These are phyloP conservation scores for Candida fluviatilis DNA, from an alignment of 805 yeast genomes.

Conservation along the genomic window DNA sequence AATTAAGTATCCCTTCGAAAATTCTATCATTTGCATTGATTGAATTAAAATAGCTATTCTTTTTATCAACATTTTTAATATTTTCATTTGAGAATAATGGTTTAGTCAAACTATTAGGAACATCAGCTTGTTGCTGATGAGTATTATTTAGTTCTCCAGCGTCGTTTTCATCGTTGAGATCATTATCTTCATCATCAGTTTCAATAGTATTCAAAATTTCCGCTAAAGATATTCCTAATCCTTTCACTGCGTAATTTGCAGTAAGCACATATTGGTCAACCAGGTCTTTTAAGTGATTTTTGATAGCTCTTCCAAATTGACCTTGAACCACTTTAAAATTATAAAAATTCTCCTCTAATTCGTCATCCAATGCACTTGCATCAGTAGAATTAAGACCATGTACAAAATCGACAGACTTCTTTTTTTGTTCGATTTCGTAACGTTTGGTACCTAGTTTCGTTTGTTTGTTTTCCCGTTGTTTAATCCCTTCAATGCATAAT, in stretches of 20 bases:
- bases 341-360: slow-evolving; percentile 47
- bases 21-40: neutral
- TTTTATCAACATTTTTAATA: neutral
- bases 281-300: slow-evolving; percentile 37
- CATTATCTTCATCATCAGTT: neutral
- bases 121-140: neutral
- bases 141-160: neutral
- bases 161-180: neutral
- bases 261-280: slow-evolving; percentile 6
- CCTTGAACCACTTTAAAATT: slow-evolving; percentile 50
- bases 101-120: neutral
- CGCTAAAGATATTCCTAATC: neutral
- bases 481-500: slow-evolving; percentile 41
- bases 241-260: slow-evolving; percentile 4
- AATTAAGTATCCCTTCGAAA: neutral
- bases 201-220: slow-evolving; percentile 1
- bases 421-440: slow-evolving; percentile 8
- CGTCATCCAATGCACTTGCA: slow-evolving; percentile 44
- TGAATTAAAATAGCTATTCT: neutral
- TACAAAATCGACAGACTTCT: slow-evolving; percentile 7
- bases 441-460: slow-evolving; percentile 8
- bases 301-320: slow-evolving; percentile 47
- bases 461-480: slow-evolving; percentile 48
- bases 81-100: neutral
- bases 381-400: slow-evolving; percentile 41